A percentile compares a stretch with the other conserved stretches of the same genome.
Evolutionary conservation across 2,329 filamentous ascomycete species (phyloP).

Genomic region (Salinomyces thailandicus): DNA sequence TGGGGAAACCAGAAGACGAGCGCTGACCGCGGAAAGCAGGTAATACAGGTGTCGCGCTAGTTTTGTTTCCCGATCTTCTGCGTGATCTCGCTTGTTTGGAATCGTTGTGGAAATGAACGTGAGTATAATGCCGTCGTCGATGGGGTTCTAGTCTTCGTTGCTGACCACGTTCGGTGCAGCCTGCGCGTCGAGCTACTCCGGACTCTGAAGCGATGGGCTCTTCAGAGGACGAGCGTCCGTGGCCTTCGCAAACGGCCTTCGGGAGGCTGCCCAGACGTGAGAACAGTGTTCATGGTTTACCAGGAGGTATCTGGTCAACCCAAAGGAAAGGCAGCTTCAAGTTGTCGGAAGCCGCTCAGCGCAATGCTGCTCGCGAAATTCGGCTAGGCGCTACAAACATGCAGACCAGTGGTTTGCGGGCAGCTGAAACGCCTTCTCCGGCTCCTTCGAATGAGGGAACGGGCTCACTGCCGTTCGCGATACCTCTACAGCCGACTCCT

Average conservation of each 20-base stretch:
- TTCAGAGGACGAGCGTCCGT: slow-evolving; percentile 70
- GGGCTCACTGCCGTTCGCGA: slow-evolving; percentile 68
- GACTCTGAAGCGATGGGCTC: slow-evolving; percentile 90
- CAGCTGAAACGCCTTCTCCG: slow-evolving; percentile 28
- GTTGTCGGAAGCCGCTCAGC: slow-evolving; percentile 19
- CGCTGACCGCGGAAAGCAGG: too few relatives aligned
- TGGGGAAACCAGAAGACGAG: too few relatives aligned
- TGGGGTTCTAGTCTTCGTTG: not conserved
- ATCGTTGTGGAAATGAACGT: too few relatives aligned
- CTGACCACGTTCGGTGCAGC: slow-evolving; percentile 9
- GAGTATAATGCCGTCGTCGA: slow-evolving; percentile 5
- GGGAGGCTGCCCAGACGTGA: slow-evolving; percentile 29
- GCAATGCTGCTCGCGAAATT: slow-evolving; percentile 17
- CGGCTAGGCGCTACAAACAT: slow-evolving; percentile 38
- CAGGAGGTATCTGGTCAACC: slow-evolving; percentile 28
- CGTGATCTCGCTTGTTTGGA: too few relatives aligned
- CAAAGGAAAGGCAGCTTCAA: slow-evolving; percentile 24
- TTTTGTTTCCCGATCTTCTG: too few relatives aligned
- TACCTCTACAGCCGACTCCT: slow-evolving; percentile 77
- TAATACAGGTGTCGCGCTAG: too few relatives aligned
- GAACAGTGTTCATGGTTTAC: slow-evolving; percentile 31
- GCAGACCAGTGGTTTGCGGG: slow-evolving; percentile 7
- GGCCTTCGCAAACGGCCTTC: slow-evolving; percentile 45
- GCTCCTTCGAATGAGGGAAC: slow-evolving; percentile 28
- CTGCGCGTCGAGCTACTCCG: slow-evolving; percentile 69